phyloP scores from a whole-genome alignment of 148 eudicot species.

The Rhododendron williamsianum region DNA sequence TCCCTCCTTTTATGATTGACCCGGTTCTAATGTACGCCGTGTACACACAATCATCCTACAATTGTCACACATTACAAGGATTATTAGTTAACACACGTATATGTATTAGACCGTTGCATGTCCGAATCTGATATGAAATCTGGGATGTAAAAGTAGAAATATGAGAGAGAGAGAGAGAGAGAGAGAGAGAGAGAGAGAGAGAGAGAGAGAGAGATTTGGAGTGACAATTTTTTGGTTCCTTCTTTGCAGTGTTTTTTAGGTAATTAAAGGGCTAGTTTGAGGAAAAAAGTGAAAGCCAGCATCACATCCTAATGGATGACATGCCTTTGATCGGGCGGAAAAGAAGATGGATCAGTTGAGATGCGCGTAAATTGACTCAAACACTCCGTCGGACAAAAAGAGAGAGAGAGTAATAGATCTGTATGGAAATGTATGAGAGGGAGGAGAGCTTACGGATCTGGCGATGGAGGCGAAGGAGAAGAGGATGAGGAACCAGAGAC shows the following conservation, averaged over 20 bases:
- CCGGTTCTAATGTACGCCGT: constrained; percentile 71
- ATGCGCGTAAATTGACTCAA: not conserved
- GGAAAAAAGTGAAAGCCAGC: no score
- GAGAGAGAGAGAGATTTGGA: not conserved
- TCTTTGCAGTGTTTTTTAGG: not conserved
- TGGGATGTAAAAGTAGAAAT: not conserved
- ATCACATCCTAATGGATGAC: not conserved
- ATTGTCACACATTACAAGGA: not conserved
- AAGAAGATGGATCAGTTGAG: not conserved
- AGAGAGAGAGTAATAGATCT: not conserved
- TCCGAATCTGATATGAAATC: not conserved
- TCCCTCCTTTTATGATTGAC: constrained; percentile 67
- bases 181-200: no score
- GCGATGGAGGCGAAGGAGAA: constrained; percentile 31
- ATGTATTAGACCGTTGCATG: not conserved
- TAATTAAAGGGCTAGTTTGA: not conserved
- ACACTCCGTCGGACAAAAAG: not conserved
- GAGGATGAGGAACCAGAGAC: constrained; percentile 29
- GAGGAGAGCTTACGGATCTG: constrained; percentile 40
- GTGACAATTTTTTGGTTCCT: not conserved
- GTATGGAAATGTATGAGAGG: not conserved
- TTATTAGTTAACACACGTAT: not conserved
- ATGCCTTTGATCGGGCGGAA: not conserved
- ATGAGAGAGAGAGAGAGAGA: not conserved
- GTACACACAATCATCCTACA: constrained; percentile 58